phyloP scores from a whole-genome alignment of 2,329 filamentous ascomycete species.

The Calonectria multiphialidica region DNA sequence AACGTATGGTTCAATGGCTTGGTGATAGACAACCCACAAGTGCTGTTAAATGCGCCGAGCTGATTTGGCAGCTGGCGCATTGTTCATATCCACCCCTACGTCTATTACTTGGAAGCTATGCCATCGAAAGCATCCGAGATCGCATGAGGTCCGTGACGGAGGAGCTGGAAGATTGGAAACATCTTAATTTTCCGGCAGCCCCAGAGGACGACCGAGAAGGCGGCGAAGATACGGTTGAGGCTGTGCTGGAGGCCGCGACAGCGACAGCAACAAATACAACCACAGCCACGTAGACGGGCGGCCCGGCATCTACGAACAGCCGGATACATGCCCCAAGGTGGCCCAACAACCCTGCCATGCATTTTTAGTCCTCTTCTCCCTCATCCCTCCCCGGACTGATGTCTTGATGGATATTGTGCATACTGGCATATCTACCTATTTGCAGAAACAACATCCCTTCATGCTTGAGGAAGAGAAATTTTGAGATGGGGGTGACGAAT shows the following conservation, averaged over 20 bases:
- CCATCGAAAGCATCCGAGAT: slow-evolving; percentile 95
- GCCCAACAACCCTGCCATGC: neutral
- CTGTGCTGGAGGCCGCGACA: neutral
- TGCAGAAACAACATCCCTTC: neutral
- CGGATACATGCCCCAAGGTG: neutral
- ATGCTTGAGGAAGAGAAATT: neutral
- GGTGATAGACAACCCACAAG: slow-evolving; percentile 93
- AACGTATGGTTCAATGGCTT: slow-evolving; percentile 93
- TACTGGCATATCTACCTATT: neutral
- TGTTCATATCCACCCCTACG: slow-evolving; percentile 93
- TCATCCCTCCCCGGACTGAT: neutral
- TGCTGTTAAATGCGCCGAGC: slow-evolving; percentile 90
- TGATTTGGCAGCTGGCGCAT: slow-evolving; percentile 95
- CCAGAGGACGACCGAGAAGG: slow-evolving; percentile 42
- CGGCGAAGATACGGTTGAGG: slow-evolving; percentile 31
- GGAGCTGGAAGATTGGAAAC: slow-evolving; percentile 94
- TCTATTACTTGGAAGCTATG: slow-evolving; percentile 90
- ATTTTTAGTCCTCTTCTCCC: neutral
- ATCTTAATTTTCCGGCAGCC: slow-evolving; percentile 74
- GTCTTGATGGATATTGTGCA: neutral
- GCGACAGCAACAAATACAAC: neutral
- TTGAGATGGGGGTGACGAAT: neutral
- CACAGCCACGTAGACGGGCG: neutral
- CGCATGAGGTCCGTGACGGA: slow-evolving; percentile 91
- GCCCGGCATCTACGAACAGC: neutral